Base-by-base conservation (phyloP, 2,329 filamentous ascomycete species). In the Fusarium musae region DNA sequence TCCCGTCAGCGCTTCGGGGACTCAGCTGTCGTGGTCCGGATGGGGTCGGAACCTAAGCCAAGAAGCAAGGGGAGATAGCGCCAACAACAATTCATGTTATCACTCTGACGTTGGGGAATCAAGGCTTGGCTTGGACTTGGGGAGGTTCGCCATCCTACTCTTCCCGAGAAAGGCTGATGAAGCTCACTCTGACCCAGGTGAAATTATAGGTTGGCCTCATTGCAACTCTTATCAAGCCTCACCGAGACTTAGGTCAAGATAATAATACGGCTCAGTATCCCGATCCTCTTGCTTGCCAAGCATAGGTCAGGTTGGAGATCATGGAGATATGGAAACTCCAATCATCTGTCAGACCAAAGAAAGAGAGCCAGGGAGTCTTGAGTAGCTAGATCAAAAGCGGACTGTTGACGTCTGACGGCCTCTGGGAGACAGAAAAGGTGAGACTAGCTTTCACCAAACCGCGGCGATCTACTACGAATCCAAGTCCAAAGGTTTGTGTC, bases 241-340 rank as follows among this genome's bases (percentile, higher is more conserved):
- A 0, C 19, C 5, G 10, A 16, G 4, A 13, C 8, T 7, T 3
- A 34, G 8, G 1, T 9, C 21, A 66, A 66, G 63, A 66, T 19
- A 66, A 66, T 66, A 3, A 16, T 12, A 19, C 63, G 63, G 63
- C 7, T 39, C 16, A 12, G 8, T 10, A 3, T 59, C 23, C 37
- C 17, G 43, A 34, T 1, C 1, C 2, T n/a, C 11, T 3, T 26
- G 2, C 17, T 56, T 16, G 11, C 15, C 7, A 26, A 30, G 7
- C 9, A 9, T 9, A 9, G 5, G 12, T 2, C 9, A 9, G 6
- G 2, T 17, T 3, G 7, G 23, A 50, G 16, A 1, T 4, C 7
- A 36, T n/a, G 19, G 5, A 3, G 19, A n/a, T 21, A 10, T 17
- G 19, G 5, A 34, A 17, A 13, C 19, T 49, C 40, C 15, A 21